phyloP scores from a whole-genome alignment of 2,329 filamentous ascomycete genomes.

The Epichloe brachyelytri region DNA sequence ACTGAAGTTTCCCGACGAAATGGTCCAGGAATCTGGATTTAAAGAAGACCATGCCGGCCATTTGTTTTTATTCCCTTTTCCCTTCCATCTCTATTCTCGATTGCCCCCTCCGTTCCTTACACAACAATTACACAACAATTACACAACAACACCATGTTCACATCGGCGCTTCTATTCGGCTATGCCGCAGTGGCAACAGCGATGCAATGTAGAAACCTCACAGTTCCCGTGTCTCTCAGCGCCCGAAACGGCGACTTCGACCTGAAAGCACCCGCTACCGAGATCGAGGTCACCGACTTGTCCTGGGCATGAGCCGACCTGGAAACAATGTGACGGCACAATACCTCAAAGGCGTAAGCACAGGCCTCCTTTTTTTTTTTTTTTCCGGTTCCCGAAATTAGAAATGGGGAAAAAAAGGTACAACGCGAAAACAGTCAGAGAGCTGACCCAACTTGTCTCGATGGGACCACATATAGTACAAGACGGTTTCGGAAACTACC shows the following conservation, averaged over 20 bases:
- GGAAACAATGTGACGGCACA: conserved; percentile 35
- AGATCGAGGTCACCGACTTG: conserved; percentile 46
- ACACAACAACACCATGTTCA: conserved; percentile 9
- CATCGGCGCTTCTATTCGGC: conserved; percentile 11
- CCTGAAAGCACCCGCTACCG: conserved; percentile 30
- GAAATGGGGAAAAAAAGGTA: no score
- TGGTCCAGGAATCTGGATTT: background rate
- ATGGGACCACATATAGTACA: conserved; percentile 22
- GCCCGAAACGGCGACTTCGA: conserved; percentile 42
- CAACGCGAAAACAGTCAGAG: no score
- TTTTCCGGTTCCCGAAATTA: no score
- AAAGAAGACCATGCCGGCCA: background rate
- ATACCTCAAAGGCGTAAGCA: conserved; percentile 28
- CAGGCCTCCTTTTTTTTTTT: background rate
- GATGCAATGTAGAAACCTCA: conserved; percentile 34
- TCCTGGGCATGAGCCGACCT: conserved; percentile 34
- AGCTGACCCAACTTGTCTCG: background rate
- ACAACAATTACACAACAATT: no score
- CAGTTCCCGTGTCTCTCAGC: conserved; percentile 40
- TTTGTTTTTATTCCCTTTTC: background rate
- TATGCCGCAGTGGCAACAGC: conserved; percentile 19
- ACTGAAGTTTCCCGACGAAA: background rate
- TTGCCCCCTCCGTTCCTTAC: no score
- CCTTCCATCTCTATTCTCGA: background rate
- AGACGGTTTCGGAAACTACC: conserved; percentile 37